Percentiles rank a stretch among this genome's conserved stretches.
These are phyloP conservation scores for Scopulariopsis brevicaulis DNA, from an alignment of 2,329 filamentous ascomycete genomes.

Conservation along the genomic window DNA sequence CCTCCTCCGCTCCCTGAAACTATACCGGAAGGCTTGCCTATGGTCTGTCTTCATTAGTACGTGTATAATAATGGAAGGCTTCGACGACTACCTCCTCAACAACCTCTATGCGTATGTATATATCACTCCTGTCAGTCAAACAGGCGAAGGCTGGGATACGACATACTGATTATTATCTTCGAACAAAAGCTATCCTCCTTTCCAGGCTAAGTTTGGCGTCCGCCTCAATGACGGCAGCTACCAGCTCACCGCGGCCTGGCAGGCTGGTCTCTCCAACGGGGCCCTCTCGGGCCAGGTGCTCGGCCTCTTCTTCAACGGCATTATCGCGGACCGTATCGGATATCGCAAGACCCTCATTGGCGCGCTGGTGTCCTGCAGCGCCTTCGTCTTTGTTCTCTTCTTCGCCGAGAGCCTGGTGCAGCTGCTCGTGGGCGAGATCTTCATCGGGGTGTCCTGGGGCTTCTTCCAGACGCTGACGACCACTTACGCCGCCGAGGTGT, in stretches of 20 bases:
- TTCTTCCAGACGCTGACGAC: conserved; percentile 30
- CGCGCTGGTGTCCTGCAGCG: conserved; percentile 17
- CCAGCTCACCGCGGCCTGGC: conserved; percentile 50
- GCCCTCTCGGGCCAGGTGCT: conserved; percentile 52
- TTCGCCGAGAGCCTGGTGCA: conserved; percentile 18
- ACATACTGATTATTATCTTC: too few relatives aligned
- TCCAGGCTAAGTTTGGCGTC: conserved; percentile 10
- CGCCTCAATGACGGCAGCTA: conserved; percentile 24
- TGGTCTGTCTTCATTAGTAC: conserved; percentile 86
- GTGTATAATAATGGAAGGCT: conserved; percentile 52
- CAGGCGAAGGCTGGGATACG: too few relatives aligned
- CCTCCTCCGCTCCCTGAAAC: conserved; percentile 60
- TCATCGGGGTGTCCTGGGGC: conserved; percentile 29
- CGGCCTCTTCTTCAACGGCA: conserved; percentile 55
- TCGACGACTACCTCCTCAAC: conserved; percentile 5
- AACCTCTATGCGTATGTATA: not conserved
- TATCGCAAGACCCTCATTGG: conserved; percentile 53
- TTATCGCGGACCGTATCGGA: conserved; percentile 53
- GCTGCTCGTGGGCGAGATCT: conserved; percentile 19
- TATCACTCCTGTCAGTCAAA: too few relatives aligned
- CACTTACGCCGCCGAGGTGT: conserved; percentile 32
- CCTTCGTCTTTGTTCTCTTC: conserved; percentile 24
- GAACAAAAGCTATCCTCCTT: conserved; percentile 11
- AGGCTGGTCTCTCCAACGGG: conserved; percentile 50
- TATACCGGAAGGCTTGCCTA: conserved; percentile 77